Percentiles rank a stretch among this genome's conserved stretches.
Conservation (phyloP, 2,329 filamentous ascomycete species). For the Penicillium sp. region DNA sequence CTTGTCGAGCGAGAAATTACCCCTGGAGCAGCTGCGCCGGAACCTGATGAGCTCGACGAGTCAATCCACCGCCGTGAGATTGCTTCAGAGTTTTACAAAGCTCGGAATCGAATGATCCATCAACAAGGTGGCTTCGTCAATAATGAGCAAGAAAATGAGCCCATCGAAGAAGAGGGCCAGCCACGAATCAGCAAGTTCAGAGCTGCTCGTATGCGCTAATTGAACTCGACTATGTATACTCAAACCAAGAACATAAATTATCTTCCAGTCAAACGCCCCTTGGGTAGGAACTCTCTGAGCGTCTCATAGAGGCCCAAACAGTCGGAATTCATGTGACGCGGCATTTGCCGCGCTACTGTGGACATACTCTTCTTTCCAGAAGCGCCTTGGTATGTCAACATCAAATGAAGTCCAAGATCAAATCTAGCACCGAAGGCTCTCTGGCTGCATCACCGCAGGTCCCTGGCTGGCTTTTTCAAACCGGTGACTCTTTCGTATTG, state of each 20-base stretch:
- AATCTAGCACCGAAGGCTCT: slow-evolving; percentile 11
- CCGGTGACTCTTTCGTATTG: slow-evolving; percentile 10
- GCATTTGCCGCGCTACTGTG: slow-evolving; percentile 5
- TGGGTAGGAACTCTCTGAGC: background rate
- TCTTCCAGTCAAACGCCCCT: background rate
- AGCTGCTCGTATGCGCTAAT: slow-evolving; percentile 40
- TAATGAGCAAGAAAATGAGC: slow-evolving; percentile 66
- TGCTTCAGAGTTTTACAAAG: slow-evolving; percentile 75
- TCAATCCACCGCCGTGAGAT: slow-evolving; percentile 73
- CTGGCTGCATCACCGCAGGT: slow-evolving; percentile 17
- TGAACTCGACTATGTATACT: slow-evolving; percentile 3
- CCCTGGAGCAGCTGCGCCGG: slow-evolving; percentile 37
- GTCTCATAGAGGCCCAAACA: background rate
- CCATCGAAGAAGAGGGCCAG: slow-evolving; percentile 57
- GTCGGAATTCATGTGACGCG: slow-evolving; percentile 8
- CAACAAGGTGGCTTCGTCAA: slow-evolving; percentile 77
- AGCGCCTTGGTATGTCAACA: slow-evolving; percentile 4
- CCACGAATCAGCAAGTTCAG: slow-evolving; percentile 47
- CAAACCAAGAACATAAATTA: slow-evolving; percentile 1
- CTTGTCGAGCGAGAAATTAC: slow-evolving; percentile 52
- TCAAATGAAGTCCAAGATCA: slow-evolving; percentile 14
- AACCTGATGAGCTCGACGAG: slow-evolving; percentile 69
- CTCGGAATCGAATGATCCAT: slow-evolving; percentile 79
- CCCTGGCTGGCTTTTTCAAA: background rate
- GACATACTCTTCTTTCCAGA: slow-evolving; percentile 5